Base-by-base conservation (phyloP, 768 basidiomycete genomes). In the Dentipellis fragilis region DNA sequence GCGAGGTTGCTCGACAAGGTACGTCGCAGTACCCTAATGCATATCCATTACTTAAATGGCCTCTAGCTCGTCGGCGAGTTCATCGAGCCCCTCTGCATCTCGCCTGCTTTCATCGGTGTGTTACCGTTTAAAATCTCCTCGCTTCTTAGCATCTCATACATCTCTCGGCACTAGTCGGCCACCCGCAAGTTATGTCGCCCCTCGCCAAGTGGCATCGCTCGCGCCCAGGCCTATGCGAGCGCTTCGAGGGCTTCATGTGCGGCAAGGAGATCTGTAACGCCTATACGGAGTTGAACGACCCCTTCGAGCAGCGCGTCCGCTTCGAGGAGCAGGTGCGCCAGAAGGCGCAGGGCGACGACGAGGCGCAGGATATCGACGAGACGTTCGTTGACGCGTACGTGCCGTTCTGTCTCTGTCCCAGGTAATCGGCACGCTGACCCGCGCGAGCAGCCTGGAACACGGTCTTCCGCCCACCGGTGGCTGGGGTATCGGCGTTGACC, bases 131-230 rank as follows among this genome's bases (percentile, higher is more conserved):
- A 62, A 49, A 76, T 64, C 10, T 23, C 5, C 55, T 35, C 19
- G 29, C 45, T 21, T 19, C 35, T 23, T 19, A 17, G 1, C 14
- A 23, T 16, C 52, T 21, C 16, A 34, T 55, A n/a, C 36, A 23
- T 21, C 42, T 10, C 10, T 19, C 21, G 48, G 42, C 37, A 52
- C 9, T 62, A 87, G 93, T 95, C 59, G 96, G 96, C 34, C 96
- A 98, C 72, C 96, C 96, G 14, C 94, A 98, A 75, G 92, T 98
- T 62, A 99, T 99, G 96, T 97, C 95, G 0, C 96, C 96, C 2
- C 84, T 99, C 37, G 96, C 96, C 70, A 99, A 99, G 76, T 91
- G 89, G 81, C 94, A 98, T 71, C 90, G 96, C 60, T 90, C 89
- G n/a, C 84, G 91, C 42, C 93, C 0, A 96, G 96, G 48, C 39